Evolutionary conservation across 306 rosid species (phyloP), one percentile per base, ranked within the genome.

Genomic region (Malus sieversii): DNA sequence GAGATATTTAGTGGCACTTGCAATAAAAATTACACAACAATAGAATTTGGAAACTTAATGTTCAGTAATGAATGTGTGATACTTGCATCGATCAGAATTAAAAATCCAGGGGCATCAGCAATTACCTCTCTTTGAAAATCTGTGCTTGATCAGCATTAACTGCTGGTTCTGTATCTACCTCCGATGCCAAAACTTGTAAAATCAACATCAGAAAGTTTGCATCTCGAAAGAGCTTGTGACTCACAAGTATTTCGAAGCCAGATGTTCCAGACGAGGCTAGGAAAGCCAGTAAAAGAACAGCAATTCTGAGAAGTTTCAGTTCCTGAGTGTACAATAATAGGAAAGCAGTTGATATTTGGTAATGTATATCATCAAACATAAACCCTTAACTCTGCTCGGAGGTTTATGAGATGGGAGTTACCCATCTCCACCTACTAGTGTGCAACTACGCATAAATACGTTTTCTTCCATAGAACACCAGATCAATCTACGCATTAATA

Each of bases 231-330:
- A 90, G 87, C 81, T 77, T 86, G 79, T 79, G 86, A 76, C 77
- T 76, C 57, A 81, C 81, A 61, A 92, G 76, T 73, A 90, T 90
- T 73, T 94, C 97, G 72, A 92, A 92, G 61, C 98, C 97, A 72
- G 83, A 81, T 75, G 84, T 84, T 75, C 96, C 97, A 6, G 98
- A 92, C 4, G 97, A 94, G 61, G 97, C 85, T 2, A 94, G 85
- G 89, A 94, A 92, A 67, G 98, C 93, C 78, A 94, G 86, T 85
- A 90, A 85, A 73, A 86, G 87, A 86, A 92, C 53, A 35, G 91
- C 83, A 82, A 81, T 86, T 77, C 87, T 87, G 68, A 87, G 58
- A 73, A 90, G 85, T 82, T 83, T 84, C 86, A 92, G 81, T 78
- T 83, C 96, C 97, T 92, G 90, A 84, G 82, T 83, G 74, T 75